phyloP scores from a whole-genome alignment of 2,329 filamentous ascomycete genomes.

The Neophaeococcomyces aloes region DNA sequence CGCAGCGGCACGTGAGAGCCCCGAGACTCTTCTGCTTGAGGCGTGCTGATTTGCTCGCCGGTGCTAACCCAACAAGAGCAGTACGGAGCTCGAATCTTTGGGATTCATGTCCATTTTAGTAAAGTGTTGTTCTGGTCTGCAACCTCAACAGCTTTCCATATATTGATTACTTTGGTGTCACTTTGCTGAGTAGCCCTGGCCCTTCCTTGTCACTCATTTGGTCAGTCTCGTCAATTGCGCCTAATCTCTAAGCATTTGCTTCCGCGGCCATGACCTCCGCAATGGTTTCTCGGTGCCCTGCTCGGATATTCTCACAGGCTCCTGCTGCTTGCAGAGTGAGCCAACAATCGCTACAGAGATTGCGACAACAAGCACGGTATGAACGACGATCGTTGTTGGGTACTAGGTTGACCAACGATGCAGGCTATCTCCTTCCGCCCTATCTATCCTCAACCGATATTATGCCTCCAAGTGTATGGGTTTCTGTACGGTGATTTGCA shows the following conservation, averaged over 20 bases:
- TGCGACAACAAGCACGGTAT: constrained; percentile 35
- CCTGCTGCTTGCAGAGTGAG: constrained; percentile 32
- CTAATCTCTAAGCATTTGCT: constrained; percentile 9
- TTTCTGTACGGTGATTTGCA: constrained; percentile 11
- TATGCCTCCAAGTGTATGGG: constrained; percentile 59
- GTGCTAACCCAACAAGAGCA: neutral
- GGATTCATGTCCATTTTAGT: constrained; percentile 3
- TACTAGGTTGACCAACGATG: constrained; percentile 9
- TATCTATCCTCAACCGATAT: constrained; percentile 53
- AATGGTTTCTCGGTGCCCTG: constrained; percentile 36
- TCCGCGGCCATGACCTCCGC: constrained; percentile 45
- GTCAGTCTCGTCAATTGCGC: constrained; percentile 9
- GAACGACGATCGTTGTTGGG: constrained; percentile 8
- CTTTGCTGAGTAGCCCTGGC: constrained; percentile 3
- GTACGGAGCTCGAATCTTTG: constrained; percentile 5
- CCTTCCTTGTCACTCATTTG: constrained; percentile 18
- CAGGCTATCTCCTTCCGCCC: constrained; percentile 32
- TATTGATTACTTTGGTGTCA: neutral
- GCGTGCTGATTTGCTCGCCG: too few species aligned
- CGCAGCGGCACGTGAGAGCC: neutral
- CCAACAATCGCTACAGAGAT: constrained; percentile 34
- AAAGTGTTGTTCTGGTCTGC: neutral
- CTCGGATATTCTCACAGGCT: constrained; percentile 34
- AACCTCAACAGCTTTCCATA: constrained; percentile 6
- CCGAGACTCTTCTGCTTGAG: too few species aligned